Base-by-base conservation (phyloP, 805 yeast genomes). In the Starmerella tilneyi region DNA sequence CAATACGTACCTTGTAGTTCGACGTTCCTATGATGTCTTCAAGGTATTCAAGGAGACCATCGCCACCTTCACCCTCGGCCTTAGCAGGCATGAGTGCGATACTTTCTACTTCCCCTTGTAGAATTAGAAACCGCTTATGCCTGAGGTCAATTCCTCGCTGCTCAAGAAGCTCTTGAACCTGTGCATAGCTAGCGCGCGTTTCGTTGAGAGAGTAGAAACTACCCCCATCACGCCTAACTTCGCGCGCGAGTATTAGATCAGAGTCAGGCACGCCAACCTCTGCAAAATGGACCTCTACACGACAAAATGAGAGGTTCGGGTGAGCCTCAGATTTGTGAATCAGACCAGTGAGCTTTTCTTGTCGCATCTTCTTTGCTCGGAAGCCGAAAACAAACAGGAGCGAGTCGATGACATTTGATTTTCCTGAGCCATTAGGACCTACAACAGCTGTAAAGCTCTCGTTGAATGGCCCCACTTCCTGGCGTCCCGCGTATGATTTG, bases 1-100 rank as follows among this genome's bases (percentile, higher is more conserved):
- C 95, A 48, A 92, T 88, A 32, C 76, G 64, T 21, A 71, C 69
- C 61, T 92, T 88, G 60, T 88, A 94, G 39, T 73, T 71, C 1
- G 96, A 71, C 0, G 99, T 94, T 4, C 98, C 99, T 45, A 94
- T 92, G 40, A 92, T 89, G 66, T 94, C 98, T 59, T 92, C 99
- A 49, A 92, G 65, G 60, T 92, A 92, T 59, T 94, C 99, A 31
- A 92, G 65, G 22, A 92, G 68, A 0, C 99, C 99, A 60, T 92
- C 97, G 56, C 89, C 97, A 52, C 77, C 77, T 43, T 84, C 94
- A 41, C 71, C 75, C 57, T 92, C 96, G 0, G 96, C 97, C 59
- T 89, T 92, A 9, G 99, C 83, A 60, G 89, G 89, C 99, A 92
- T 94, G 61, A 92, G 96, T 0, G 98, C 96, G 58, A 92, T 92